Evolutionary conservation across 305 asterid species (phyloP).

Genomic region (Fraxinus xanthoxyloides): DNA sequence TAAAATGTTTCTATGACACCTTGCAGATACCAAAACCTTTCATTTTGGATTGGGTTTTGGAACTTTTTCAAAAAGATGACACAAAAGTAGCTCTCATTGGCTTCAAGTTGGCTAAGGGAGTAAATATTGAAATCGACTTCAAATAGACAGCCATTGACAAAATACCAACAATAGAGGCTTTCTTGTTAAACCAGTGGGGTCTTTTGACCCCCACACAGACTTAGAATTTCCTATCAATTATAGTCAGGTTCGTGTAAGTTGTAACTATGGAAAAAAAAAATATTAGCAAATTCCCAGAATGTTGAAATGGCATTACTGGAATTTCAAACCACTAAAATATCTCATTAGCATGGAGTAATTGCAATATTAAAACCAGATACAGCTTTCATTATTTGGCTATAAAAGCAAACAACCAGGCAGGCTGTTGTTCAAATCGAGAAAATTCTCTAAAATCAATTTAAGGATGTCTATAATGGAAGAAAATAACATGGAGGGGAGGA

Average conservation of each 20-base stretch:
- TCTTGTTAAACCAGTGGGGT: constrained; percentile 2
- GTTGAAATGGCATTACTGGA: background rate
- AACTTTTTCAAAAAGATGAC: background rate
- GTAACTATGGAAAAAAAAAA: background rate
- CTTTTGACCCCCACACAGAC: background rate
- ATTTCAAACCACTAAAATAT: background rate
- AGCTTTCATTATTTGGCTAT: background rate
- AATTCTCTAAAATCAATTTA: constrained; percentile 3
- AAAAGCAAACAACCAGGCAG: constrained; percentile 7
- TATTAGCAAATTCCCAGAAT: background rate
- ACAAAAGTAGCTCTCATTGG: background rate
- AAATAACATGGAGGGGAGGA: constrained; percentile 24
- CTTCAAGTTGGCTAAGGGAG: constrained; percentile 13
- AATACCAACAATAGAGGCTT: background rate
- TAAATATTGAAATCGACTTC: constrained; percentile 15
- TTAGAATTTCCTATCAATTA: background rate
- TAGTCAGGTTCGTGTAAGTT: background rate
- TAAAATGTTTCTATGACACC: background rate
- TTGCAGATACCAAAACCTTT: constrained; percentile 17
- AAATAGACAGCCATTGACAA: constrained; percentile 1
- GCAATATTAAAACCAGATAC: background rate
- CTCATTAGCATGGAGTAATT: background rate
- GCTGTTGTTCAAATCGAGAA: background rate
- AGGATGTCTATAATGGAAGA: constrained; percentile 12
- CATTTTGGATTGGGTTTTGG: constrained; percentile 22